phyloP scores from a whole-genome alignment of 2,329 filamentous ascomycete species.

The Fusarium nelsonii region DNA sequence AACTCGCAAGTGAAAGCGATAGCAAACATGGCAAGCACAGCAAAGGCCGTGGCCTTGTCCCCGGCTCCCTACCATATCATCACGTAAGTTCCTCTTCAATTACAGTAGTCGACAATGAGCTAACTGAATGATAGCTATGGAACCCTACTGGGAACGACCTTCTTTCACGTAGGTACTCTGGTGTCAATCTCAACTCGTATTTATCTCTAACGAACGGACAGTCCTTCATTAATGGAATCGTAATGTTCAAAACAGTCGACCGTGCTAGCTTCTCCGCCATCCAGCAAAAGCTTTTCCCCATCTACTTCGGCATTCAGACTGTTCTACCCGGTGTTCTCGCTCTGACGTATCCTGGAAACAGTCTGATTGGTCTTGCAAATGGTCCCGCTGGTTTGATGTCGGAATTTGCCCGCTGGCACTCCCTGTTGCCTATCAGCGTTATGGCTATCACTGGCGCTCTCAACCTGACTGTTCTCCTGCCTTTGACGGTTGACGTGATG shows the following conservation, averaged over 20 bases:
- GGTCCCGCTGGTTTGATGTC: slow-evolving; percentile 69
- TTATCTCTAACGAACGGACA: slow-evolving; percentile 50
- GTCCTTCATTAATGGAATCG: slow-evolving; percentile 80
- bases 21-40: slow-evolving; percentile 60
- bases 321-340: slow-evolving; percentile 78
- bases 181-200: background rate
- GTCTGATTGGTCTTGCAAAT: slow-evolving; percentile 59
- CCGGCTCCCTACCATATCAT: slow-evolving; percentile 82
- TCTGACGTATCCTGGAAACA: slow-evolving; percentile 81
- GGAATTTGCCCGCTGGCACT: slow-evolving; percentile 70
- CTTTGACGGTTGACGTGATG: slow-evolving; percentile 81
- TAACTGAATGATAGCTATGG: slow-evolving; percentile 75
- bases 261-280: slow-evolving; percentile 84
- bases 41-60: slow-evolving; percentile 68
- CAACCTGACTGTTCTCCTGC: slow-evolving; percentile 80
- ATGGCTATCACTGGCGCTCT: slow-evolving; percentile 77
- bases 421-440: slow-evolving; percentile 75
- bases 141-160: slow-evolving; percentile 84
- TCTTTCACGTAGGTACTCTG: slow-evolving; percentile 77
- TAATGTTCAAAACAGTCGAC: slow-evolving; percentile 81
- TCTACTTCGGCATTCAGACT: slow-evolving; percentile 90
- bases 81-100: slow-evolving; percentile 63
- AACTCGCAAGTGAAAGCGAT: slow-evolving; percentile 6
- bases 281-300: slow-evolving; percentile 84
- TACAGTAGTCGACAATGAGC: slow-evolving; percentile 8